Conservation (phyloP, 1,139 yeast genomes). For the Hemisphaericaspora xylanilytica region DNA sequence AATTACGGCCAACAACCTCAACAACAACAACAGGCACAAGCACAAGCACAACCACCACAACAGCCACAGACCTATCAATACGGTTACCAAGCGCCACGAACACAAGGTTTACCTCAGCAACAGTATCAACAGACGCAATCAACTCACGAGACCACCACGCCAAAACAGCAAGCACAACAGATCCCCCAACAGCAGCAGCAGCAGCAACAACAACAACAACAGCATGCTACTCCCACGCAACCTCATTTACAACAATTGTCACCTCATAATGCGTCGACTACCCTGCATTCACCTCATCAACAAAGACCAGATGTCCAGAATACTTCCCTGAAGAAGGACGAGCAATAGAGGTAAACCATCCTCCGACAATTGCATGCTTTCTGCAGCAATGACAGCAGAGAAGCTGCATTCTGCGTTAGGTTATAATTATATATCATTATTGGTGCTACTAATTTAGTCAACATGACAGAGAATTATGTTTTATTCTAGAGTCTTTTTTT, state of each 20-base stretch:
- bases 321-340: neutral
- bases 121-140: slow-evolving; percentile 7
- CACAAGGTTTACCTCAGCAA: slow-evolving; percentile 7
- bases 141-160: too few relatives aligned
- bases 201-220: neutral
- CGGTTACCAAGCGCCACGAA: neutral
- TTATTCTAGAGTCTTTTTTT: too few relatives aligned
- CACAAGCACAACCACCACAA: slow-evolving; percentile 7
- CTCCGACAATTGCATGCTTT: too few relatives aligned
- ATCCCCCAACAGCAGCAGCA: slow-evolving; percentile 2
- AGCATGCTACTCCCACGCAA: too few relatives aligned
- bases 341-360: too few relatives aligned
- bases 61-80: slow-evolving; percentile 5
- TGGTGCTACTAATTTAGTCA: too few relatives aligned
- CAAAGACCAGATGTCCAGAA: neutral
- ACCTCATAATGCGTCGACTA: neutral
- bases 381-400: too few relatives aligned
- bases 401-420: too few relatives aligned
- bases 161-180: slow-evolving; percentile 5
- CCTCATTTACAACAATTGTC: too few relatives aligned
- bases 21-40: slow-evolving; percentile 4
- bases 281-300: slow-evolving; percentile 1
- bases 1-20: slow-evolving; percentile 4
- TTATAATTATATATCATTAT: too few relatives aligned
- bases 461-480: too few relatives aligned